phyloP scores from a whole-genome alignment of 805 yeast species.

The Metschnikowia anglica region DNA sequence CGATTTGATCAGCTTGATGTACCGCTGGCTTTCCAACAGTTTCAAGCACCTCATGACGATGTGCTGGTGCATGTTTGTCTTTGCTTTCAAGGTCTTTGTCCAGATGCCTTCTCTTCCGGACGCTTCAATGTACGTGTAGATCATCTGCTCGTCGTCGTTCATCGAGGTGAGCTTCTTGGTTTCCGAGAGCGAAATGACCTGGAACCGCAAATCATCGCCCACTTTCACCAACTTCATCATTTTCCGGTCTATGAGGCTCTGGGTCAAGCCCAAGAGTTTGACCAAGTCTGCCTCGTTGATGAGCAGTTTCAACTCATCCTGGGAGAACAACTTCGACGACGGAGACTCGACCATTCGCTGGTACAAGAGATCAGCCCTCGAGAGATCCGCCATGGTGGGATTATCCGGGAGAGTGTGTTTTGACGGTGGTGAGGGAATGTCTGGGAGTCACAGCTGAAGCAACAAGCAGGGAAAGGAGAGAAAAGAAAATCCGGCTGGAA shows the following conservation, averaged over 20 bases:
- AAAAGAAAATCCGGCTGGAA: no score
- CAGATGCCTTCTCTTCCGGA: slow-evolving; percentile 94
- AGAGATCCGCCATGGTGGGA: slow-evolving; percentile 4
- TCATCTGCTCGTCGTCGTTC: slow-evolving; percentile 86
- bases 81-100: slow-evolving; percentile 88
- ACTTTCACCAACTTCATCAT: slow-evolving; percentile 67
- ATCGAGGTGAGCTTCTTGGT: slow-evolving; percentile 76
- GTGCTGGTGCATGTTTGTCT: slow-evolving; percentile 87
- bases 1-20: slow-evolving; percentile 84
- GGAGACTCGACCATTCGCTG: slow-evolving; percentile 57
- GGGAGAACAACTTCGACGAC: slow-evolving; percentile 55
- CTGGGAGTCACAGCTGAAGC: no score
- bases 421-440: no score
- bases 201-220: slow-evolving; percentile 68
- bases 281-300: slow-evolving; percentile 42
- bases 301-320: slow-evolving; percentile 61
- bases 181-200: slow-evolving; percentile 68
- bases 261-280: slow-evolving; percentile 49
- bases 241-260: slow-evolving; percentile 54
- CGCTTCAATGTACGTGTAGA: slow-evolving; percentile 88
- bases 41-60: slow-evolving; percentile 84
- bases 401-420: slow-evolving; percentile 16
- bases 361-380: slow-evolving; percentile 59
- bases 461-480: no score
- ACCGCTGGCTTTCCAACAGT: slow-evolving; percentile 72